These are phyloP conservation scores for Gymnopilus dilepis DNA, from an alignment of 768 basidiomycete species.

Conservation along the genomic window DNA sequence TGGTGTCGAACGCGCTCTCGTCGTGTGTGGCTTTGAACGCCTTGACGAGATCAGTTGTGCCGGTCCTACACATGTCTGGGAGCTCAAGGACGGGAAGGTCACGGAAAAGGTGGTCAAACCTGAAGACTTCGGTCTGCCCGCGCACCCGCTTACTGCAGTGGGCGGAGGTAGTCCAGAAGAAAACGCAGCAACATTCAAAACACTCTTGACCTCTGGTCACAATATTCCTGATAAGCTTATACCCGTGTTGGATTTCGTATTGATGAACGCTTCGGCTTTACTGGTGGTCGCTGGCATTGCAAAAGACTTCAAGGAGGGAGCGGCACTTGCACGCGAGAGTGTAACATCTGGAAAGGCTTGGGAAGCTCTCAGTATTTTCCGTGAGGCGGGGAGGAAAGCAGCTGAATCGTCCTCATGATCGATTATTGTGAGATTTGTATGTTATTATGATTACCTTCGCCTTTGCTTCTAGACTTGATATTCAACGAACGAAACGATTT, in stretches of 20 bases:
- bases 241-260: slow-evolving; percentile 83
- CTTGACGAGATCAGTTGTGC: slow-evolving; percentile 97
- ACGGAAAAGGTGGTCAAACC: slow-evolving; percentile 67
- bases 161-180: slow-evolving; percentile 73
- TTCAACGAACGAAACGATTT: no score
- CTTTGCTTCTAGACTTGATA: not conserved
- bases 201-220: slow-evolving; percentile 63
- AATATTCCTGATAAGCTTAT: slow-evolving; percentile 58
- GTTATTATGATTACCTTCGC: not conserved
- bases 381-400: slow-evolving; percentile 44
- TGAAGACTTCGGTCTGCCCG: slow-evolving; percentile 75
- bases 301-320: slow-evolving; percentile 70
- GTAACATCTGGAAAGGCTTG: slow-evolving; percentile 65
- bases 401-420: slow-evolving; percentile 19
- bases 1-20: slow-evolving; percentile 84
- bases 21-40: slow-evolving; percentile 91
- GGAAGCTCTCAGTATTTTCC: slow-evolving; percentile 59
- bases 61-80: slow-evolving; percentile 87
- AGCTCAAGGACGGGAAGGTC: slow-evolving; percentile 68
- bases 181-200: slow-evolving; percentile 77
- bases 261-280: slow-evolving; percentile 89
- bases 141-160: slow-evolving; percentile 74
- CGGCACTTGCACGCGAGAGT: slow-evolving; percentile 66
- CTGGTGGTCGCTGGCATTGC: slow-evolving; percentile 85
- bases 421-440: not conserved